These are phyloP conservation scores for Pseudocercospora crystallina DNA, from an alignment of 2,329 filamentous ascomycete genomes.

Conservation along the genomic window DNA sequence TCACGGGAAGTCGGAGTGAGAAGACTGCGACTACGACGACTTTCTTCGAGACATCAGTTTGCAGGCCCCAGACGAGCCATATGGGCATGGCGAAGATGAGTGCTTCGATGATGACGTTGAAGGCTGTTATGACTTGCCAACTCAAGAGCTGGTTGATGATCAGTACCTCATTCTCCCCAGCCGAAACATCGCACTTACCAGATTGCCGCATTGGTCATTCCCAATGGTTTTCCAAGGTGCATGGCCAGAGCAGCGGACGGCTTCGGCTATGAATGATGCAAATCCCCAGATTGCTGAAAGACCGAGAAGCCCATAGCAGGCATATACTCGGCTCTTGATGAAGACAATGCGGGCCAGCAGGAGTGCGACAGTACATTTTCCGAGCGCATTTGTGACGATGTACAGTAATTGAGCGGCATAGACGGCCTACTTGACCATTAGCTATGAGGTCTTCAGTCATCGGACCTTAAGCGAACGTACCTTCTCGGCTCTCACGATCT, in stretches of 20 bases:
- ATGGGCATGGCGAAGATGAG: constrained; percentile 25
- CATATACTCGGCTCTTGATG: constrained; percentile 21
- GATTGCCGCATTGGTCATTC: constrained; percentile 12
- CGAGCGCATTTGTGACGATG: constrained; percentile 22
- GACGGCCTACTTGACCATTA: constrained; percentile 16
- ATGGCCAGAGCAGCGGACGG: constrained; percentile 19
- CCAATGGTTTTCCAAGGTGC: constrained; percentile 22
- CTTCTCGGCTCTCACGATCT: constrained; percentile 20
- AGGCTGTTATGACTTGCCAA: constrained; percentile 25
- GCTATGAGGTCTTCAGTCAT: background rate
- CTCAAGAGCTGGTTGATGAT: constrained; percentile 10
- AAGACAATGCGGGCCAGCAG: constrained; percentile 28
- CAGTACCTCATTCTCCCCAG: background rate
- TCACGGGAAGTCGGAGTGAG: constrained; percentile 22
- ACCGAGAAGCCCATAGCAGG: constrained; percentile 21
- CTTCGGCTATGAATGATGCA: constrained; percentile 17
- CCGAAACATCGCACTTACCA: too few relatives aligned
- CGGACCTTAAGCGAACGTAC: constrained; percentile 2
- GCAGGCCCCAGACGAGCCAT: constrained; percentile 25
- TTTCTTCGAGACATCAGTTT: constrained; percentile 21
- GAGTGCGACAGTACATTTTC: constrained; percentile 26
- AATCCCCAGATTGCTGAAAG: constrained; percentile 22
- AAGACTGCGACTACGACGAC: constrained; percentile 24
- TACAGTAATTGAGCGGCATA: constrained; percentile 26
- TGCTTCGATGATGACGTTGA: constrained; percentile 25